Conservation (phyloP, 1,284 basidiomycete species). For the Ceratobasidium sp. region DNA sequence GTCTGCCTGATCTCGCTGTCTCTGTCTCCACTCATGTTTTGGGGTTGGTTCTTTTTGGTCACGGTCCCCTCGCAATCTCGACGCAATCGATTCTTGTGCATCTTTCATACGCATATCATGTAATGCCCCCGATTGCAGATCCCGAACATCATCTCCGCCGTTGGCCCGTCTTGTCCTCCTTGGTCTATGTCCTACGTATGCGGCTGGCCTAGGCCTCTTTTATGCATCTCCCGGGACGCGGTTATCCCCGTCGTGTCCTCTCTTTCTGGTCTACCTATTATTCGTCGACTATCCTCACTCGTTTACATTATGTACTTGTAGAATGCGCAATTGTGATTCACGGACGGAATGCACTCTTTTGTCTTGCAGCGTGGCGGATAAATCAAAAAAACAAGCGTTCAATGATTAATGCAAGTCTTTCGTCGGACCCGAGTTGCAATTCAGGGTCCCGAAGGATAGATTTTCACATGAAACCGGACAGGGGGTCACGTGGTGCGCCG, state of each 20-base stretch:
- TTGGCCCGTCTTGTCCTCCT: not conserved
- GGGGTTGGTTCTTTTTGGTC: conserved; percentile 11
- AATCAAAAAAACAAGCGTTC: too few species aligned
- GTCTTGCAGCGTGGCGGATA: not conserved
- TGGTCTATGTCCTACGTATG: not conserved
- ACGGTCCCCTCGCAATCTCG: conserved; percentile 5
- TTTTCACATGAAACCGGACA: conserved; percentile 25
- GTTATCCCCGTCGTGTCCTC: not conserved
- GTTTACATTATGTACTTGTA: conserved; percentile 10
- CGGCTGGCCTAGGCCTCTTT: too few species aligned
- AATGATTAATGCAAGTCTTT: too few species aligned
- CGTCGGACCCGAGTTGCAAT: too few species aligned
- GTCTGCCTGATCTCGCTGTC: conserved; percentile 5
- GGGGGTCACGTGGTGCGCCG: conserved; percentile 17
- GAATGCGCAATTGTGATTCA: not conserved
- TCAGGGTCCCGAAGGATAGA: too few species aligned
- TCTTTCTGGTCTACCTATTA: too few species aligned
- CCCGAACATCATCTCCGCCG: too few species aligned
- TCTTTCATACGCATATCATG: conserved; percentile 23
- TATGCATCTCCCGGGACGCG: too few species aligned
- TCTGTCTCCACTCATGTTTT: conserved; percentile 12
- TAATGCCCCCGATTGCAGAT: too few species aligned
- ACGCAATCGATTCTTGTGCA: conserved; percentile 32
- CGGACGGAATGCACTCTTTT: too few species aligned
- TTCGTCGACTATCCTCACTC: too few species aligned